phyloP scores from a whole-genome alignment of 192 early-diverging fungal genomes.

The Umbelopsis sp. region DNA sequence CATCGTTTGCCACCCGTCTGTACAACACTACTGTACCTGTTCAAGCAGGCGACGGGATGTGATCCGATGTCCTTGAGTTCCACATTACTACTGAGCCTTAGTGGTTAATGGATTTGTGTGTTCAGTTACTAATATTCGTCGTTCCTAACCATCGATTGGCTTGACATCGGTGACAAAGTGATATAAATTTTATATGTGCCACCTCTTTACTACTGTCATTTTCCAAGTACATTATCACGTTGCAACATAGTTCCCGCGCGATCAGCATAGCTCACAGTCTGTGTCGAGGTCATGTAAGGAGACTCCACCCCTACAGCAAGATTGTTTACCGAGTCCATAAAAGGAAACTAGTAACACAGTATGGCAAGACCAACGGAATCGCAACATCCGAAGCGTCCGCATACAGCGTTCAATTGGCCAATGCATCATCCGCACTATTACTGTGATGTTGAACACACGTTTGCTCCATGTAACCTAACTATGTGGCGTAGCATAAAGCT shows the following conservation, averaged over 20 bases:
- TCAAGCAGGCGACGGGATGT: neutral
- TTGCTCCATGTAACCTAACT: neutral
- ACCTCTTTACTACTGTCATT: too few relatives aligned
- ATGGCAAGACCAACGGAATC: neutral
- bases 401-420: neutral
- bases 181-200: too few relatives aligned
- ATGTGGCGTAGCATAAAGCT: neutral
- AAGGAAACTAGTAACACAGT: neutral
- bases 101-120: too few relatives aligned
- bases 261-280: neutral
- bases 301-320: neutral
- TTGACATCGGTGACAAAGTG: too few relatives aligned
- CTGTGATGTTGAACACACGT: neutral
- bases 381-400: neutral
- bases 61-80: neutral
- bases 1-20: neutral
- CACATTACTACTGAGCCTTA: too few relatives aligned
- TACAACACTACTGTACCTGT: neutral
- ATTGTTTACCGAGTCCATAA: slow-evolving; percentile 1
- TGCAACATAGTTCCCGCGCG: neutral
- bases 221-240: too few relatives aligned
- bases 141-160: too few relatives aligned
- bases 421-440: neutral
- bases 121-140: too few relatives aligned
- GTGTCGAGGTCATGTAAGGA: neutral